phyloP scores from a whole-genome alignment of 352 stramenopile genomes.

The Peronospora destructor region DNA sequence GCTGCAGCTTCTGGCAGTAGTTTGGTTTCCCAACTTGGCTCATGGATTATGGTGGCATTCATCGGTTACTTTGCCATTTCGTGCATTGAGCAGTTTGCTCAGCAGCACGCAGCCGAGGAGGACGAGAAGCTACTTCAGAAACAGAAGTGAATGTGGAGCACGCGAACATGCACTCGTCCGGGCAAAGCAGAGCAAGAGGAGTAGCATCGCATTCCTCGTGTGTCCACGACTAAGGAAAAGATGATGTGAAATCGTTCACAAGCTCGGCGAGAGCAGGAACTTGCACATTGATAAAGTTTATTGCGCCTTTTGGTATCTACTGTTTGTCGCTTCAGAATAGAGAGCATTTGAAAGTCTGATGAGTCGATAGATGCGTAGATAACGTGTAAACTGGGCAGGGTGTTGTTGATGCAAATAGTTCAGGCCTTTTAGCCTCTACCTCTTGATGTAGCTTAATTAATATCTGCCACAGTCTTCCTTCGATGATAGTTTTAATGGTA shows the following conservation, averaged over 20 bases:
- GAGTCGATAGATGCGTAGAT: conserved; percentile 1
- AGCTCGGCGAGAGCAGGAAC: conserved; percentile 7
- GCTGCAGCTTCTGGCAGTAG: conserved; percentile 42
- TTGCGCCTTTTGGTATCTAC: conserved; percentile 17
- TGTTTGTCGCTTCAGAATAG: conserved; percentile 30
- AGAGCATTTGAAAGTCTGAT: conserved; percentile 16
- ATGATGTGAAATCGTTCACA: conserved; percentile 1
- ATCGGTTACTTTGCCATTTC: conserved; percentile 87
- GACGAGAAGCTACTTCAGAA: conserved; percentile 85
- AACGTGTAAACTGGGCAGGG: neutral
- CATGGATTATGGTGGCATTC: conserved; percentile 79
- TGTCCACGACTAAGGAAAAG: conserved; percentile 1
- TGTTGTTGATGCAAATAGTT: too few species aligned
- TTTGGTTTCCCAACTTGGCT: conserved; percentile 75
- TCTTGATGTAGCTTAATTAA: too few species aligned
- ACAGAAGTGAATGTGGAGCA: conserved; percentile 32
- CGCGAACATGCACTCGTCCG: neutral
- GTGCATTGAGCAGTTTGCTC: conserved; percentile 87
- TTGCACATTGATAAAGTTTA: conserved; percentile 20
- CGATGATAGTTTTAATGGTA: too few species aligned
- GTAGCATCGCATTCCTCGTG: too few species aligned
- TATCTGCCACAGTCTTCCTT: too few species aligned
- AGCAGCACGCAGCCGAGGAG: conserved; percentile 84
- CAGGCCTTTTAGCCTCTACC: too few species aligned
- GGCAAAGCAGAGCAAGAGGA: neutral